Evolutionary conservation across 192 early-diverging fungal genomes (phyloP), one percentile per base, ranked within the genome.

Genomic region (Phycomyces nitens): DNA sequence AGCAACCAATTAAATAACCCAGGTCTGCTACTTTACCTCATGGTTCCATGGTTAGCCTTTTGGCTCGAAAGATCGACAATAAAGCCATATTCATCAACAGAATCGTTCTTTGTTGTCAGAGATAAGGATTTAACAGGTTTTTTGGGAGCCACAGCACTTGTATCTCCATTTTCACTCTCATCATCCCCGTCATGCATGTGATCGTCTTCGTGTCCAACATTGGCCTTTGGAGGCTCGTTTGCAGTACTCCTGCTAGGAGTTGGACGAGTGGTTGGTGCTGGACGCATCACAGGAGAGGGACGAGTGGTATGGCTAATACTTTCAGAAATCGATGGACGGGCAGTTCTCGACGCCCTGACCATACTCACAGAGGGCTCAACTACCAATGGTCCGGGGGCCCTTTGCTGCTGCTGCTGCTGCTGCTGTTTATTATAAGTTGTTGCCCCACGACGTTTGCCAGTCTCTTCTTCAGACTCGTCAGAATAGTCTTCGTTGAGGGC

Each of bases 401-500:
- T 50, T 21, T 54, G 34, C 10, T 53, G 61, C 14, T 39, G 61
- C 15, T 24, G 51, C 38, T 14, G 34, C 11, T 53, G 61, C 14
- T 39, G 61, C n/a, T 24, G 51, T 21, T n/a, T 14, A 41, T 14
- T 18, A 47, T 47, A 47, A 3, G 44, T 47, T n/a, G 12, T n/a
- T 18, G 18, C 18, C 1, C 44, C 44, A 11, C 18, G 44, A 29
- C 16, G 53, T 54, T 29, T 54, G 4, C 53, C 53, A 12, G 23
- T 12, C 7, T 59, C 58, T n/a, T 50, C 52, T 29, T 64, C 70
- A n/a, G 65, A 69, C 8, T 64, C 62, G 56, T 75, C 64, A 14
- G 73, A 75, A 53, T 75, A 75, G n/a, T 62, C 54, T 3, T 70
- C 60, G 40, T 75, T 75, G 26, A 69, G 60, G 15, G 42, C 61